Conservation (phyloP, 2,329 filamentous ascomycete species). For the Trichocomaceae sp. region DNA sequence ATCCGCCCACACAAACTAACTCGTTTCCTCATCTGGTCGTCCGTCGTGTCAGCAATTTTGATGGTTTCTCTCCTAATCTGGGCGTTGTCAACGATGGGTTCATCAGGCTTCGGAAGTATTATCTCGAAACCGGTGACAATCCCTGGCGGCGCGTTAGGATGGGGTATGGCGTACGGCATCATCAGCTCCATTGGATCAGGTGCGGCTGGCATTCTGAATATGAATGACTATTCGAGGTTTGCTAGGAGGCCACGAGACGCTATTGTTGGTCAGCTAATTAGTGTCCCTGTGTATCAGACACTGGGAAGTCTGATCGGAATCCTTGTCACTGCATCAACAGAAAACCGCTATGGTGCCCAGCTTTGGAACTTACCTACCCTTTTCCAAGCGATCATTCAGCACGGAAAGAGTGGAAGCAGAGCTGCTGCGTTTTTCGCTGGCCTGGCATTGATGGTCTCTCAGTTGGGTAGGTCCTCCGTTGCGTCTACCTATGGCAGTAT, state of each 20-base stretch:
- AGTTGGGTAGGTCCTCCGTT: conserved; percentile 15
- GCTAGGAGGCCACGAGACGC: conserved; percentile 18
- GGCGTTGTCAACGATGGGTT: conserved; percentile 40
- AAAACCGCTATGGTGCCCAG: conserved; percentile 19
- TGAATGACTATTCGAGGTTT: conserved; percentile 27
- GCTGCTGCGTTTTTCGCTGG: conserved; percentile 20
- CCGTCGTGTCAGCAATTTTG: conserved; percentile 37
- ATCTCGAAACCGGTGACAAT: conserved; percentile 18
- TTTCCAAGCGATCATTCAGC: conserved; percentile 18
- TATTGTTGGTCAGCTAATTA: conserved; percentile 20
- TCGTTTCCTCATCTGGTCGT: conserved; percentile 38
- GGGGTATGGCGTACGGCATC: conserved; percentile 23
- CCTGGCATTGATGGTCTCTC: conserved; percentile 19
- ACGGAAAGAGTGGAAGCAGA: conserved; percentile 16
- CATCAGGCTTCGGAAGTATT: conserved; percentile 30
- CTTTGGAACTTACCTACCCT: conserved; percentile 22
- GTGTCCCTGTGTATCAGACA: conserved; percentile 19
- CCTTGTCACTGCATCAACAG: conserved; percentile 24
- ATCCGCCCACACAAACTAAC: conserved; percentile 41
- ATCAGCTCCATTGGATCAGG: conserved; percentile 26
- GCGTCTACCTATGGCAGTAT: neutral
- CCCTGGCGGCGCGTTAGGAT: conserved; percentile 10
- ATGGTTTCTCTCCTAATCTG: conserved; percentile 39
- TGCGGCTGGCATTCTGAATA: conserved; percentile 25
- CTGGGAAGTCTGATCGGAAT: conserved; percentile 21